These are phyloP conservation scores for Fonsecaea pugnacius DNA, from an alignment of 2,329 filamentous ascomycete genomes.

Conservation along the genomic window DNA sequence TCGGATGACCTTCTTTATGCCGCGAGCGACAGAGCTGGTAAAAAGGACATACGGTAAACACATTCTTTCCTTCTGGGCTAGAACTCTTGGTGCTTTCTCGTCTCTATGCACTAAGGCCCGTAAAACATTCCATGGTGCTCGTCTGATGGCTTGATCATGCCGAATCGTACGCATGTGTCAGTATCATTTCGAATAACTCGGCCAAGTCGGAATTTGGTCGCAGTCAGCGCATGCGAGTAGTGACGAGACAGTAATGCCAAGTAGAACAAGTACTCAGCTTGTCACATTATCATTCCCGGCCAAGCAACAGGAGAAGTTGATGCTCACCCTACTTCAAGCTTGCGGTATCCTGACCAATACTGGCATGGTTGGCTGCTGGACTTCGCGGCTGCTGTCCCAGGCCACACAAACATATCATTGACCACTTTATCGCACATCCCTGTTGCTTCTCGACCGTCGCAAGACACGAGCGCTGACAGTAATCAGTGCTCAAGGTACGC, in stretches of 20 bases:
- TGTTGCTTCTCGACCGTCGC: not conserved
- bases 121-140: not conserved
- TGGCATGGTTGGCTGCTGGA: not conserved
- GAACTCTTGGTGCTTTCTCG: not conserved
- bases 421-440: not conserved
- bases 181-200: not conserved
- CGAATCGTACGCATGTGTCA: not conserved
- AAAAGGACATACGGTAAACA: no score
- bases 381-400: not conserved
- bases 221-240: not conserved
- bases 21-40: no score
- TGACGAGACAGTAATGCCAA: not conserved
- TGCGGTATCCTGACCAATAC: not conserved
- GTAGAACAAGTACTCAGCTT: not conserved
- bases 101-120: no score
- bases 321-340: not conserved
- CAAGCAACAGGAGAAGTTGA: not conserved
- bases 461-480: not conserved
- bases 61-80: not conserved
- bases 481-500: not conserved
- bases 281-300: not conserved
- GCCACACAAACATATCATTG: not conserved
- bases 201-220: not conserved
- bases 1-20: no score
- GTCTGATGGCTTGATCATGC: not conserved